Conservation (phyloP, 208 protist genomes). For the Trypanosoma scelopori region DNA sequence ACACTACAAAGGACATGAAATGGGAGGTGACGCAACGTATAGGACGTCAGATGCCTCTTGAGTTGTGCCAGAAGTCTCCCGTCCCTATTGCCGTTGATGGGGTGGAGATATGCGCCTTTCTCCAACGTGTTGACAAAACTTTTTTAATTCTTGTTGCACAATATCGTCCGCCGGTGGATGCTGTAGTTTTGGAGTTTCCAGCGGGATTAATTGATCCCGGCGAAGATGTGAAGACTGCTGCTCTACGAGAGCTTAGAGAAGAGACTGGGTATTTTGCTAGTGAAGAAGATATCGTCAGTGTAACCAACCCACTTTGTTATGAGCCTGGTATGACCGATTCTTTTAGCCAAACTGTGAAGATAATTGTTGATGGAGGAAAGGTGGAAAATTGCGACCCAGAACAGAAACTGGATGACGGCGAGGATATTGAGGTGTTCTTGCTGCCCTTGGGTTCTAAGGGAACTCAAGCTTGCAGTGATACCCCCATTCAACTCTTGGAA, state of each 20-base stretch:
- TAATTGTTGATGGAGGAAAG: slow-evolving; percentile 49
- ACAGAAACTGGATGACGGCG: slow-evolving; percentile 60
- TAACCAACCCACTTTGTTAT: slow-evolving; percentile 45
- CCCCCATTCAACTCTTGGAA: slow-evolving; percentile 24
- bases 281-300: slow-evolving; percentile 36
- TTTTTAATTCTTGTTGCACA: slow-evolving; percentile 80
- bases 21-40: slow-evolving; percentile 79
- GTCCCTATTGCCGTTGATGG: slow-evolving; percentile 56
- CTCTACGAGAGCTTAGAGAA: slow-evolving; percentile 78
- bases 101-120: slow-evolving; percentile 68
- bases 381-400: slow-evolving; percentile 50
- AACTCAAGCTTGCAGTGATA: slow-evolving; percentile 5
- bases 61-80: slow-evolving; percentile 31
- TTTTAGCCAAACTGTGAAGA: slow-evolving; percentile 57
- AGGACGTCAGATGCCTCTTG: slow-evolving; percentile 35
- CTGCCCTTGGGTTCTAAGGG: slow-evolving; percentile 36
- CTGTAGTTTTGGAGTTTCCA: slow-evolving; percentile 74
- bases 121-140: slow-evolving; percentile 28
- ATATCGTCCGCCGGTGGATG: slow-evolving; percentile 79
- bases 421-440: slow-evolving; percentile 82
- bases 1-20: slow-evolving; percentile 15
- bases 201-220: slow-evolving; percentile 72
- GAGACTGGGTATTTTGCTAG: slow-evolving; percentile 75
- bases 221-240: slow-evolving; percentile 53
- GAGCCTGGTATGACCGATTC: slow-evolving; percentile 77